These are phyloP conservation scores for Aspergillus sparsus DNA, from an alignment of 495 filamentous ascomycete genomes.

Conservation along the genomic window DNA sequence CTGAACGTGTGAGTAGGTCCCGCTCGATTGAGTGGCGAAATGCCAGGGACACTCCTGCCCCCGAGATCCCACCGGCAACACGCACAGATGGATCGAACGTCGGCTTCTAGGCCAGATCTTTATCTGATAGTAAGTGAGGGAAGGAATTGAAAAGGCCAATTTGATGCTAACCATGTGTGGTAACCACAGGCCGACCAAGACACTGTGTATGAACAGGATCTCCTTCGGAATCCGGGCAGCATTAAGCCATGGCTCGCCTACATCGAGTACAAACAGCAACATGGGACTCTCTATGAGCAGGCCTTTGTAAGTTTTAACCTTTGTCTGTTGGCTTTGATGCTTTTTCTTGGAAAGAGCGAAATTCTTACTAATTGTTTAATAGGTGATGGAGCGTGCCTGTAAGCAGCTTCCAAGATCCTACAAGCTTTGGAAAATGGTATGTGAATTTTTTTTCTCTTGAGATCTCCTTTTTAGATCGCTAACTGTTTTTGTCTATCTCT, in stretches of 20 bases:
- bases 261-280: slow-evolving; percentile 85
- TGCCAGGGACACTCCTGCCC: slow-evolving; percentile 65
- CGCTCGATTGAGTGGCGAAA: slow-evolving; percentile 50
- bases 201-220: slow-evolving; percentile 93
- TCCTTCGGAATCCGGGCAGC: slow-evolving; percentile 79
- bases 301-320: slow-evolving; percentile 65
- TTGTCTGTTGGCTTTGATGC: too few species aligned
- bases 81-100: slow-evolving; percentile 49
- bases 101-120: slow-evolving; percentile 59
- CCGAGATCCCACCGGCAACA: slow-evolving; percentile 55
- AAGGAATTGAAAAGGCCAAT: slow-evolving; percentile 6
- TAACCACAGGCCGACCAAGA: slow-evolving; percentile 73
- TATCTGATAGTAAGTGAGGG: slow-evolving; percentile 70
- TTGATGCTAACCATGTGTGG: slow-evolving; percentile 20
- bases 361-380: slow-evolving; percentile 6
- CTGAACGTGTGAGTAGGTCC: slow-evolving; percentile 42
- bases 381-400: slow-evolving; percentile 85
- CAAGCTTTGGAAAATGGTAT: slow-evolving; percentile 97
- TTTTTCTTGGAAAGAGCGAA: not conserved
- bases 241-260: slow-evolving; percentile 97
- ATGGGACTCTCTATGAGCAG: slow-evolving; percentile 85
- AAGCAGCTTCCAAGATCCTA: slow-evolving; percentile 88
- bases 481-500: not conserved
- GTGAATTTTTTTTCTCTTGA: slow-evolving; percentile 21
- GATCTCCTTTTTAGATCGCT: slow-evolving; percentile 16